These are phyloP conservation scores for Crucihimalaya himalaica DNA, from an alignment of 345 rosid genomes.

Conservation along the genomic window DNA sequence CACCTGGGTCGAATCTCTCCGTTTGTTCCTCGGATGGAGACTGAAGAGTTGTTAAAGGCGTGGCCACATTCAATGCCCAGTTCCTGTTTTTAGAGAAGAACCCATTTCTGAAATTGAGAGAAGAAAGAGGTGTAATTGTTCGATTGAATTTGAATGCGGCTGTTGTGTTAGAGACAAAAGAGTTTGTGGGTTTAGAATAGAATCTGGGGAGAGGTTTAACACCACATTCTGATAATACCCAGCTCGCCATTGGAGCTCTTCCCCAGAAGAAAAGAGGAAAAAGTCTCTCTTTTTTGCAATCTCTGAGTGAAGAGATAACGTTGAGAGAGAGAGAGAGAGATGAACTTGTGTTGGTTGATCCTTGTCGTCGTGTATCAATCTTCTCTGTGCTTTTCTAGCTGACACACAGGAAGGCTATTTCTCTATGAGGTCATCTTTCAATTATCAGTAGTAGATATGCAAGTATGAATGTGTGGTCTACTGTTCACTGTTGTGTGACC, in stretches of 20 bases:
- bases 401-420: background rate
- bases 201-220: slow-evolving; percentile 57
- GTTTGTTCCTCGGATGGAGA: slow-evolving; percentile 18
- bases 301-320: slow-evolving; percentile 18
- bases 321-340: slow-evolving; percentile 7
- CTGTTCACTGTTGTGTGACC: background rate
- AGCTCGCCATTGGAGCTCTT: slow-evolving; percentile 59
- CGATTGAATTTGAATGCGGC: slow-evolving; percentile 28
- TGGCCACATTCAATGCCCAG: slow-evolving; percentile 54
- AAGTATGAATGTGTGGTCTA: slow-evolving; percentile 14
- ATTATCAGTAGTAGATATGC: slow-evolving; percentile 2
- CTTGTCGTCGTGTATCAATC: slow-evolving; percentile 33
- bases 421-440: background rate
- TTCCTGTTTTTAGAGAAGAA: slow-evolving; percentile 25
- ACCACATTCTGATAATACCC: slow-evolving; percentile 64
- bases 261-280: background rate
- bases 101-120: slow-evolving; percentile 20
- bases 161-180: slow-evolving; percentile 26
- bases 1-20: slow-evolving; percentile 46
- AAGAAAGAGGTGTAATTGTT: slow-evolving; percentile 24
- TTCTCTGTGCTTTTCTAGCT: slow-evolving; percentile 9
- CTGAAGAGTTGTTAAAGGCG: slow-evolving; percentile 36
- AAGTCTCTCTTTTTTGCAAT: background rate
- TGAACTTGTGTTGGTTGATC: slow-evolving; percentile 12
- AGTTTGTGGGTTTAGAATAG: slow-evolving; percentile 44